Evolutionary conservation across 2,329 filamentous ascomycete genomes (phyloP), one percentile per base, ranked within the genome.

Genomic region (Fusarium transvaalense): DNA sequence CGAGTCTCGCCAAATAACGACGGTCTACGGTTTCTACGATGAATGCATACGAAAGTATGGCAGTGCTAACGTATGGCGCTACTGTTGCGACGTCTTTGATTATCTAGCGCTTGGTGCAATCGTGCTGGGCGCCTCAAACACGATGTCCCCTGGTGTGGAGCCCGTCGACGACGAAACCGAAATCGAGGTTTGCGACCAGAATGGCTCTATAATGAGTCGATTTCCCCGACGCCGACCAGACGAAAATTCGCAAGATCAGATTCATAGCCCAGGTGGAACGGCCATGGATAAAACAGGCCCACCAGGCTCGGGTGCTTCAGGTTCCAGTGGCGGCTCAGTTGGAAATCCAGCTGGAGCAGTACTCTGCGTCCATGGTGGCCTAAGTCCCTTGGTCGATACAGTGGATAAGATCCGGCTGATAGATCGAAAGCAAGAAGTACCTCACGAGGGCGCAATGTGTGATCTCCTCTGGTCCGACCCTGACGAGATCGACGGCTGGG

Each of bases 371-470:
- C 96, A 99, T 78, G 96, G 96, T 59, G 96, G 96, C 4, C 84
- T 99, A 10, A 96, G 92, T 23, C 96, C 96, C 2, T 84, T 97
- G 13, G 92, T 99, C 62, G 94, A 98, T 78, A 93, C 89, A 25
- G 92, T 99, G 46, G 95, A 99, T 78, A 97, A 97, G 81, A 99
- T 99, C 77, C 88, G 96, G 23, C 85, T 98, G 15, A 88, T 99
- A 23, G 97, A 99, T 78, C 90, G 95, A 66, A 98, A 98, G 80
- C 96, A 99, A 81, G 96, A 99, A 82, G 96, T 99, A 0, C 96
- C 96, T 0, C 96, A 99, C 77, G 96, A 99, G 82, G 96, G 96
- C 57, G 94, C 96, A 76, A 99, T 99, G 96, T 99, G 96, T 80
- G 96, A 99, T 79, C 85, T 99, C 1, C 86, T 99, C 4, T 99